phyloP scores from a whole-genome alignment of 148 eudicot species.

The Spergularia bocconei region DNA sequence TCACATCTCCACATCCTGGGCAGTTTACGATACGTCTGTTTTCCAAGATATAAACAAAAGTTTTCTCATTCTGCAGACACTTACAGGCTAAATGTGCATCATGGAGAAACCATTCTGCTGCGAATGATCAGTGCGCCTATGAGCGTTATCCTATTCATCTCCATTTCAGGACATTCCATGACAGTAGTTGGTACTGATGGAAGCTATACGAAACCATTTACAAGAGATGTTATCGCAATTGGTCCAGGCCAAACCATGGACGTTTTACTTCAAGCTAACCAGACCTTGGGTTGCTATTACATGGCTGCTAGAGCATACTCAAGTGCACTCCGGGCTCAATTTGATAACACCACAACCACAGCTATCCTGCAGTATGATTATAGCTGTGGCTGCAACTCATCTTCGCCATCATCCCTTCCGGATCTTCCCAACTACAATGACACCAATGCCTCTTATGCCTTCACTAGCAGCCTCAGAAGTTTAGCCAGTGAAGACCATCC shows the following conservation, averaged over 20 bases:
- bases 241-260: slow-evolving; percentile 41
- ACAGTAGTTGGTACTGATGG: slow-evolving; percentile 33
- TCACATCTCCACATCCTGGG: neutral
- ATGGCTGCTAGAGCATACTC: slow-evolving; percentile 35
- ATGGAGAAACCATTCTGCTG: slow-evolving; percentile 29
- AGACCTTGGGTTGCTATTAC: slow-evolving; percentile 27
- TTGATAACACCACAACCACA: slow-evolving; percentile 36
- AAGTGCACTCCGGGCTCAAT: slow-evolving; percentile 8
- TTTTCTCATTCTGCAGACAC: slow-evolving; percentile 25
- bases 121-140: slow-evolving; percentile 37
- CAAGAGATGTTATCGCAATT: slow-evolving; percentile 18
- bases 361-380: slow-evolving; percentile 25
- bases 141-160: slow-evolving; percentile 26
- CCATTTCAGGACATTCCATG: slow-evolving; percentile 28
- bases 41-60: no score
- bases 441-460: slow-evolving; percentile 31
- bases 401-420: slow-evolving; percentile 19
- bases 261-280: slow-evolving; percentile 28
- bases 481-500: slow-evolving; percentile 28
- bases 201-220: slow-evolving; percentile 32
- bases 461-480: slow-evolving; percentile 32
- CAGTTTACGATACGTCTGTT: neutral
- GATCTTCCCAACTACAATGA: slow-evolving; percentile 30
- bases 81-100: slow-evolving; percentile 22
- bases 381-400: neutral